Evolutionary conservation across 805 yeast species (phyloP).

Genomic region (Tetrapisispora nanseiensis): DNA sequence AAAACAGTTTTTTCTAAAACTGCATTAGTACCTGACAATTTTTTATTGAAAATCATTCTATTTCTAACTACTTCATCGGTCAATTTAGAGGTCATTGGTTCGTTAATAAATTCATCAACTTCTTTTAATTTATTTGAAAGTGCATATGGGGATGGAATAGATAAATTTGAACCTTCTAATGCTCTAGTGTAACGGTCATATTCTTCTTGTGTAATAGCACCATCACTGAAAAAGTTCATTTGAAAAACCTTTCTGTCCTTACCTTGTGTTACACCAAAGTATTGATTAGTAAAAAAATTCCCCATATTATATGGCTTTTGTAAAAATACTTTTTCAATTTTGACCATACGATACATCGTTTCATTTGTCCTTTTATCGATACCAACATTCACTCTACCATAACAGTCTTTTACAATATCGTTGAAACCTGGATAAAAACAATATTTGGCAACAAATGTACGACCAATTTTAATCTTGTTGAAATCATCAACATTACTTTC

Average conservation of each 20-base stretch:
- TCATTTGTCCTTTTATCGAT: constrained; percentile 48
- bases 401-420: constrained; percentile 59
- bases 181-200: constrained; percentile 58
- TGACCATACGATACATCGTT: constrained; percentile 74
- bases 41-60: constrained; percentile 53
- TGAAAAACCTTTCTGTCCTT: constrained; percentile 64
- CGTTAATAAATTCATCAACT: constrained; percentile 51
- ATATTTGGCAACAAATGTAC: constrained; percentile 62
- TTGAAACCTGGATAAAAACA: constrained; percentile 78
- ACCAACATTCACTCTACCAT: constrained; percentile 78
- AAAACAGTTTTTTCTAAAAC: constrained; percentile 66
- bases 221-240: constrained; percentile 72
- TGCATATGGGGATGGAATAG: constrained; percentile 49
- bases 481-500: constrained; percentile 52
- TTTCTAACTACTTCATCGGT: constrained; percentile 69
- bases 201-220: constrained; percentile 60
- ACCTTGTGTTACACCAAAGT: constrained; percentile 75
- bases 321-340: constrained; percentile 53
- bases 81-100: constrained; percentile 60
- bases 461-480: constrained; percentile 66
- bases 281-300: constrained; percentile 42
- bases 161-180: constrained; percentile 42
- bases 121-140: constrained; percentile 56
- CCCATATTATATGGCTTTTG: constrained; percentile 44
- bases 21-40: constrained; percentile 56